phyloP scores from a whole-genome alignment of 2,329 filamentous ascomycete genomes.

The Didymella glomerata region DNA sequence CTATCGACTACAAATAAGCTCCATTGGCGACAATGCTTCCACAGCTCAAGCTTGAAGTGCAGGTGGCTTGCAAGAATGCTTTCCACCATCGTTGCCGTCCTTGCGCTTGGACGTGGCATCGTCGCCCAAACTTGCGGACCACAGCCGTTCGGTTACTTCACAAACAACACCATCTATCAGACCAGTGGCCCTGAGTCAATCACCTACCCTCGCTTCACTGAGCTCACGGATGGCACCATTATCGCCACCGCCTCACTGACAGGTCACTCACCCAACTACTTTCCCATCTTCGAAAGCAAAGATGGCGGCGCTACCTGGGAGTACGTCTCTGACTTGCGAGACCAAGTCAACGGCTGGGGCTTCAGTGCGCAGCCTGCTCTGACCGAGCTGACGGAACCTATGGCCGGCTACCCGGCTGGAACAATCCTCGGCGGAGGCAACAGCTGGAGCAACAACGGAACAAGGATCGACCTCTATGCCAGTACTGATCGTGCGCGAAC shows the following conservation, averaged over 20 bases:
- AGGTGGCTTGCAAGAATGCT: neutral
- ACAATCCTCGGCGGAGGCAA: slow-evolving; percentile 55
- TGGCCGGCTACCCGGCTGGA: slow-evolving; percentile 31
- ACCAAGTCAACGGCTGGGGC: slow-evolving; percentile 69
- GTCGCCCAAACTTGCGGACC: neutral
- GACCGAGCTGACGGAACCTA: slow-evolving; percentile 24
- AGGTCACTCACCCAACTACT: slow-evolving; percentile 33
- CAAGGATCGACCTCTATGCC: slow-evolving; percentile 34
- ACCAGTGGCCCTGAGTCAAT: neutral
- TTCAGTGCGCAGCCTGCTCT: slow-evolving; percentile 59
- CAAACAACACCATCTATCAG: neutral
- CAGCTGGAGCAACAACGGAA: slow-evolving; percentile 58
- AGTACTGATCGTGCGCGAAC: slow-evolving; percentile 31
- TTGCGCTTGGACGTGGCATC: neutral
- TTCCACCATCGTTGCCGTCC: neutral
- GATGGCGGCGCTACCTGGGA: slow-evolving; percentile 63
- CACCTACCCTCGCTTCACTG: neutral
- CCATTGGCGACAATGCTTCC: neutral
- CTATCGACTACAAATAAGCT: neutral
- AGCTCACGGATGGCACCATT: neutral
- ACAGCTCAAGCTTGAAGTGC: neutral
- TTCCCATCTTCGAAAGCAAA: slow-evolving; percentile 54
- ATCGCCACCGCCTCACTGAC: neutral
- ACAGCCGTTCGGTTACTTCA: neutral
- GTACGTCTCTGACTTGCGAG: slow-evolving; percentile 66